These are phyloP conservation scores for Hypomontagnella monticulosa DNA, from an alignment of 495 filamentous ascomycete genomes.

Conservation along the genomic window DNA sequence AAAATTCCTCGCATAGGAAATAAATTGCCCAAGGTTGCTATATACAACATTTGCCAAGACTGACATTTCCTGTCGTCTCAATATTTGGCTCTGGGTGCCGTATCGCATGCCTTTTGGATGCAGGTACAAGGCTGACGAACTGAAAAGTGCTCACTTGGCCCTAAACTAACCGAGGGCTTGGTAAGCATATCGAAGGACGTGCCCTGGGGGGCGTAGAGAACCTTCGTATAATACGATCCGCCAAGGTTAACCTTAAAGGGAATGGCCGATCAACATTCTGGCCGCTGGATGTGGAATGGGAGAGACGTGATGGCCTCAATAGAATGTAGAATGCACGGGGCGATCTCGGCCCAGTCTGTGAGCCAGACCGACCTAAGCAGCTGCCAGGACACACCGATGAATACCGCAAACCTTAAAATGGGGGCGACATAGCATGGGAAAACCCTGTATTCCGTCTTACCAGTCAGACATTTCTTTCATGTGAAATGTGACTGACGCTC, in stretches of 20 bases:
- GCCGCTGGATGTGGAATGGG: conserved; percentile 17
- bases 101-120: conserved; percentile 5
- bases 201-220: too few relatives aligned
- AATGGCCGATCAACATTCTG: conserved; percentile 6
- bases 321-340: background rate
- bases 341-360: conserved; percentile 1
- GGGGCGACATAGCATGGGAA: conserved; percentile 1
- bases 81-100: background rate
- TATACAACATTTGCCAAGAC: too few relatives aligned
- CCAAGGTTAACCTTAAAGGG: conserved; percentile 6
- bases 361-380: conserved; percentile 10
- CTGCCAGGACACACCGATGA: conserved; percentile 19
- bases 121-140: conserved; percentile 25
- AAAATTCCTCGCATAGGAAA: too few relatives aligned
- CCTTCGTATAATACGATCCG: conserved; percentile 5
- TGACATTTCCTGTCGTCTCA: too few relatives aligned
- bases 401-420: conserved; percentile 28
- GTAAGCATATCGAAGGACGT: conserved; percentile 9
- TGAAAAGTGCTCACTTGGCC: conserved; percentile 4
- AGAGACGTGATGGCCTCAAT: conserved; percentile 10
- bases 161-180: conserved; percentile 17
- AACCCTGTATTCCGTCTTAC: conserved; percentile 17
- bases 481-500: conserved; percentile 18
- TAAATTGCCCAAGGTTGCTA: too few relatives aligned
- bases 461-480: conserved; percentile 15